phyloP scores from a whole-genome alignment of 2,329 filamentous ascomycete genomes.

The Monosporascus ibericus region DNA sequence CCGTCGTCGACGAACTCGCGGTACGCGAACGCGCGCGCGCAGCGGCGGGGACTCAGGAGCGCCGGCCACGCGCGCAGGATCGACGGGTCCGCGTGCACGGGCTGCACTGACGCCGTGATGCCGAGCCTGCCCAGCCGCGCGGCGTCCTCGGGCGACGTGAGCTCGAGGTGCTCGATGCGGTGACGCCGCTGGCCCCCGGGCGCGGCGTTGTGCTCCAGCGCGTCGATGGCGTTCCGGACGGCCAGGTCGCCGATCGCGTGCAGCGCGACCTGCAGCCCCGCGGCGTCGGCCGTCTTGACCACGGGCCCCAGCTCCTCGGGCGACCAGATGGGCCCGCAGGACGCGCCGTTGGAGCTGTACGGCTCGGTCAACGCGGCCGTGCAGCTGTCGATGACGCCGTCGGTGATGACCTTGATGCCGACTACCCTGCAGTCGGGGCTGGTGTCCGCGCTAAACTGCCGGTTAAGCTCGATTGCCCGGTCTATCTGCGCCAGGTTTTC shows the following conservation, averaged over 20 bases:
- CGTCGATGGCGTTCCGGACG: constrained; percentile 51
- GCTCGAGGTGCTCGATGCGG: constrained; percentile 60
- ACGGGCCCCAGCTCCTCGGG: constrained; percentile 45
- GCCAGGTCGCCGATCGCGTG: constrained; percentile 61
- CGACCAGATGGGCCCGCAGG: constrained; percentile 49
- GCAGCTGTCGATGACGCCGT: constrained; percentile 60
- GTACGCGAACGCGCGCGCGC: constrained; percentile 57
- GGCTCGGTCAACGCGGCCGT: constrained; percentile 56
- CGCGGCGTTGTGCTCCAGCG: constrained; percentile 36
- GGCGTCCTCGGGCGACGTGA: constrained; percentile 50
- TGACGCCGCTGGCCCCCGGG: constrained; percentile 41
- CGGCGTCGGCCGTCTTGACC: constrained; percentile 45
- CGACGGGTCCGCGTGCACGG: constrained; percentile 54
- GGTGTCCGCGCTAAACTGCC: constrained; percentile 36
- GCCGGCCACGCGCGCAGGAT: constrained; percentile 56
- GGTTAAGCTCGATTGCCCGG: constrained; percentile 40
- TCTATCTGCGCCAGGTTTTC: constrained; percentile 44
- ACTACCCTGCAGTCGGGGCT: constrained; percentile 43
- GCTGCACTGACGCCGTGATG: constrained; percentile 55
- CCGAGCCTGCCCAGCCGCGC: constrained; percentile 49
- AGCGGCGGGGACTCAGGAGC: constrained; percentile 47
- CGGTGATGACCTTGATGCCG: constrained; percentile 60
- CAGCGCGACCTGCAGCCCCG: constrained; percentile 54
- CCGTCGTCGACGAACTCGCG: constrained; percentile 48
- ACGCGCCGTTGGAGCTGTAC: constrained; percentile 42